Conservation (phyloP, 805 yeast species). For the Lipomyces sp. region DNA sequence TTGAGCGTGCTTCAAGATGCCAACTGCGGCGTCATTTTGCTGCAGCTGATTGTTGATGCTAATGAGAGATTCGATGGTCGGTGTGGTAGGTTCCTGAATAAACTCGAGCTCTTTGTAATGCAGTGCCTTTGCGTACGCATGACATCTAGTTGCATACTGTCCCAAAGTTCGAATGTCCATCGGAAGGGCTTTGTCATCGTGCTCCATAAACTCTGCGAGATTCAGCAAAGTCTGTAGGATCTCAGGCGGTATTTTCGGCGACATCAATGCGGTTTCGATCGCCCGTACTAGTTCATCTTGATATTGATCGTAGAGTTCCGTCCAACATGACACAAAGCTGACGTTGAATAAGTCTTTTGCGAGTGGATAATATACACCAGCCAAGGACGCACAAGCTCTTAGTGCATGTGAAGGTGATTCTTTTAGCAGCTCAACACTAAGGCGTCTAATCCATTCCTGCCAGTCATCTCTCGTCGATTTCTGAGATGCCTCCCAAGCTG, state of each 20-base stretch:
- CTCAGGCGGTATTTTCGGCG: slow-evolving; percentile 94
- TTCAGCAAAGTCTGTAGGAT: slow-evolving; percentile 88
- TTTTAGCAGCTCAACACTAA: slow-evolving; percentile 81
- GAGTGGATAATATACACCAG: slow-evolving; percentile 82
- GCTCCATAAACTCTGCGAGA: slow-evolving; percentile 95
- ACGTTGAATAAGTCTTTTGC: slow-evolving; percentile 92
- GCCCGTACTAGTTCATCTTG: slow-evolving; percentile 89
- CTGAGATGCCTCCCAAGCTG: slow-evolving; percentile 91
- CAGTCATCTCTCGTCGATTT: slow-evolving; percentile 92
- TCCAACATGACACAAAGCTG: slow-evolving; percentile 95
- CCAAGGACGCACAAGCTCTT: slow-evolving; percentile 88
- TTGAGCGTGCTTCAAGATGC: slow-evolving; percentile 90
- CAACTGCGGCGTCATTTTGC: slow-evolving; percentile 97
- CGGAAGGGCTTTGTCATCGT: slow-evolving; percentile 92
- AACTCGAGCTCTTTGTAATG: slow-evolving; percentile 96
- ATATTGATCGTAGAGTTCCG: slow-evolving; percentile 82
- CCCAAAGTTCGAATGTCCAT: slow-evolving; percentile 89
- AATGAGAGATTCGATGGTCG: slow-evolving; percentile 89
- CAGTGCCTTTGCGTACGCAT: slow-evolving; percentile 95
- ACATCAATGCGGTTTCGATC: slow-evolving; percentile 82
- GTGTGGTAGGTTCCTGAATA: slow-evolving; percentile 88
- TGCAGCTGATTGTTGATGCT: slow-evolving; percentile 92
- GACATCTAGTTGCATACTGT: slow-evolving; percentile 90
- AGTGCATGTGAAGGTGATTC: slow-evolving; percentile 95
- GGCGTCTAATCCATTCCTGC: slow-evolving; percentile 94